phyloP scores from a whole-genome alignment of 441 rosid genomes.

The Jatropha multifida region DNA sequence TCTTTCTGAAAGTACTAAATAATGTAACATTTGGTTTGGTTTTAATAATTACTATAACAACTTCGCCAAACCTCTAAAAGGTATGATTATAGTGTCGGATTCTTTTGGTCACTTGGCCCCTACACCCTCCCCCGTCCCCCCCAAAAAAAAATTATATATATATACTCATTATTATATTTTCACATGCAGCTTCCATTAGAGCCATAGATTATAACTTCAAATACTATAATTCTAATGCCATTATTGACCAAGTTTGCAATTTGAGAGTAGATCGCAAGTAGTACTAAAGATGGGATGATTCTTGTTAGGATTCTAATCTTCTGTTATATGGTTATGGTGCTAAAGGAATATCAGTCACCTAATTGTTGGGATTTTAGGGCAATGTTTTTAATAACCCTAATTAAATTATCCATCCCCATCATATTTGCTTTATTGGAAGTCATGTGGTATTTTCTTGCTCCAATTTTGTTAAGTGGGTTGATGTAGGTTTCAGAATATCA shows the following conservation, averaged over 20 bases:
- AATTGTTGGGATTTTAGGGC: constrained; percentile 2
- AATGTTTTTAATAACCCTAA: not conserved
- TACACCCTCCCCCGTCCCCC: too few relatives aligned
- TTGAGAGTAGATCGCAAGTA: constrained; percentile 28
- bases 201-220: constrained; percentile 4
- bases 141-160: not conserved
- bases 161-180: constrained; percentile 25
- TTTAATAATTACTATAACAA: constrained; percentile 34
- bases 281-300: constrained; percentile 21
- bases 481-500: not conserved
- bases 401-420: not conserved
- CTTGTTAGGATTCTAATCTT: constrained; percentile 9
- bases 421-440: not conserved
- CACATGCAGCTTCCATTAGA: constrained; percentile 37
- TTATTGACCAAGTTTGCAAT: constrained; percentile 22
- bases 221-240: constrained; percentile 17
- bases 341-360: not conserved
- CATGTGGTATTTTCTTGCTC: not conserved
- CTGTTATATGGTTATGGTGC: not conserved
- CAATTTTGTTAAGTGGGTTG: not conserved
- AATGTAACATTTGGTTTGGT: constrained; percentile 41
- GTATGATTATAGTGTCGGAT: constrained; percentile 45
- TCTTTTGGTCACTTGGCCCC: constrained; percentile 27
- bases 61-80: constrained; percentile 35
- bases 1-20: constrained; percentile 43